phyloP scores from a whole-genome alignment of 1,139 yeast species.

The Blastobotrys persicus region DNA sequence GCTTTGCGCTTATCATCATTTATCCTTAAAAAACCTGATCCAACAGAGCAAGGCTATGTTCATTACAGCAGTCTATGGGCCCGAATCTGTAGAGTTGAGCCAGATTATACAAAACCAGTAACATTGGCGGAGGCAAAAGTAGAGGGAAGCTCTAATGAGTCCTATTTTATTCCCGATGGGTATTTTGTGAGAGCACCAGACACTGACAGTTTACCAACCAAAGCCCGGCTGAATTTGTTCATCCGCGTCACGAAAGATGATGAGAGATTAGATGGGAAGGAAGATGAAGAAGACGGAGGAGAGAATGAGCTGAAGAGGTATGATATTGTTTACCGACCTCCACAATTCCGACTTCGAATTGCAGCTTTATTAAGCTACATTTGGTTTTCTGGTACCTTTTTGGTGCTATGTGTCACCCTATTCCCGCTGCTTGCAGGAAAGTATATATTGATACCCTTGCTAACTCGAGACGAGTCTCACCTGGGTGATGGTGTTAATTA shows the following conservation, averaged over 20 bases:
- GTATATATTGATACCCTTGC: slow-evolving; percentile 7
- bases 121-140: slow-evolving; percentile 46
- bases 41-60: slow-evolving; percentile 72
- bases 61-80: slow-evolving; percentile 55
- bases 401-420: slow-evolving; percentile 36
- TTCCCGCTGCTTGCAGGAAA: slow-evolving; percentile 37
- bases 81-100: slow-evolving; percentile 43
- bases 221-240: slow-evolving; percentile 64
- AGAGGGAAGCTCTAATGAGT: slow-evolving; percentile 20
- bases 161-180: slow-evolving; percentile 59
- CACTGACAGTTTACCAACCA: slow-evolving; percentile 62
- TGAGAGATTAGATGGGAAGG: slow-evolving; percentile 50
- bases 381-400: slow-evolving; percentile 66
- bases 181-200: slow-evolving; percentile 82
- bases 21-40: slow-evolving; percentile 63
- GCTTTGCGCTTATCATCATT: slow-evolving; percentile 74
- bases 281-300: slow-evolving; percentile 43
- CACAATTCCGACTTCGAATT: slow-evolving; percentile 62
- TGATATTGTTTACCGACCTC: slow-evolving; percentile 83
- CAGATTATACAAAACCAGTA: slow-evolving; percentile 62
- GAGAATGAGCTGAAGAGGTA: slow-evolving; percentile 54
- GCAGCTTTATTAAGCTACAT: slow-evolving; percentile 54
- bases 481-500: slow-evolving; percentile 16
- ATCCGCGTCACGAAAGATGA: slow-evolving; percentile 83
- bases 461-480: slow-evolving; percentile 3